Evolutionary conservation across 1,284 basidiomycete species (phyloP), one percentile per base, ranked within the genome.

Genomic region (Ganoderma meredithae): DNA sequence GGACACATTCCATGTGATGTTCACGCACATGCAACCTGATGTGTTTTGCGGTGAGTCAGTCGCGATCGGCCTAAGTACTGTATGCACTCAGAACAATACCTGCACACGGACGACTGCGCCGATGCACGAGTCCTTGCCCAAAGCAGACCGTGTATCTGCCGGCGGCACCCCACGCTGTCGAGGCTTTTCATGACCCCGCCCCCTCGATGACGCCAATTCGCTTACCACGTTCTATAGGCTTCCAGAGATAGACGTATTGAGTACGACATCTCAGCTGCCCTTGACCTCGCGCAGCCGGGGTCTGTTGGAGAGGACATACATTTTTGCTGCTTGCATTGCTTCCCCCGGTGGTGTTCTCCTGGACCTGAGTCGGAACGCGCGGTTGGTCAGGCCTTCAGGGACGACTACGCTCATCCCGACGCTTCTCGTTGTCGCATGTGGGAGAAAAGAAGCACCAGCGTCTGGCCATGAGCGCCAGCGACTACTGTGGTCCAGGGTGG

Each of bases 111-210:
- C 8, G 52, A 55, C 52, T 22, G 9, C 47, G 22, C 17, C 4
- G 6, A 8, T 44, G 17, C 43, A 19, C 17, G 17, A 19, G 43
- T 41, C 13, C 41, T 41, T 17, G 12, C 13, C 41, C 13, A 13
- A 15, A 41, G 41, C 41, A 41, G 36, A 36, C 36, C 36, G 9
- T 15, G 41, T 19, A 22, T 55, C 52, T 55, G 52, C 52, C 52
- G 52, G 22, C 47, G 47, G 47, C 6, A 33, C 25, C 52, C 52
- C 52, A 55, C 52, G 52, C 52, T 31, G 52, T 55, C 52, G 52
- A 55, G 52, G 1, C 52, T 55, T 1, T 27, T 55, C 31, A 15
- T 31, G 7, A 13, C 52, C 52, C 52, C 31, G 15, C 7, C 25
- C 3, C 22, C 27, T 33, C 22, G 52, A 55, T 55, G 52, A 55